Percentiles rank a stretch among this genome's conserved stretches.
phyloP scores from a whole-genome alignment of 768 basidiomycete species.

The Boletus patriciae region DNA sequence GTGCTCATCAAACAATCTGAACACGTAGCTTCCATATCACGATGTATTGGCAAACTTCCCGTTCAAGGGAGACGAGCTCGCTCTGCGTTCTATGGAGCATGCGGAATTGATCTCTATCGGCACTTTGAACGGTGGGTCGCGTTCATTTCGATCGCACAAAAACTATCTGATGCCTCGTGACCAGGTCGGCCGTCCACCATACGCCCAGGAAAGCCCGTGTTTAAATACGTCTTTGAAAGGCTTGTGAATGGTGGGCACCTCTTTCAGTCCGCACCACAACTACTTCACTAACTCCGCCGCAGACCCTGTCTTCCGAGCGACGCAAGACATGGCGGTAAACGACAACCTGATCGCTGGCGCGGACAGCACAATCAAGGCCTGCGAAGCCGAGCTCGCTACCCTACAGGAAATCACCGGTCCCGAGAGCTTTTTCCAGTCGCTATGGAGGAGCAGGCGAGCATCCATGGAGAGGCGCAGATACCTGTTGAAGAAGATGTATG shows the following conservation, averaged over 20 bases:
- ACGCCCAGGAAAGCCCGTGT: constrained; percentile 88
- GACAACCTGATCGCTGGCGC: constrained; percentile 58
- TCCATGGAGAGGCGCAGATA: constrained; percentile 62
- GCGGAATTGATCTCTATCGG: constrained; percentile 82
- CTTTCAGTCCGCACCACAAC: neutral
- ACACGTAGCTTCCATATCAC: constrained; percentile 70
- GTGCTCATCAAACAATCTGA: neutral
- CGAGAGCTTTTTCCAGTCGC: constrained; percentile 41
- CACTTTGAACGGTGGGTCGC: constrained; percentile 62
- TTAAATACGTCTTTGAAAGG: constrained; percentile 79
- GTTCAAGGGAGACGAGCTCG: constrained; percentile 87
- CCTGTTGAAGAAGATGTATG: constrained; percentile 72
- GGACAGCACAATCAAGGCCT: constrained; percentile 64
- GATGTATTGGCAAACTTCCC: constrained; percentile 79
- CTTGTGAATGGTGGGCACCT: constrained; percentile 65
- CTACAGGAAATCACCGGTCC: constrained; percentile 64
- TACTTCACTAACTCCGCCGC: neutral
- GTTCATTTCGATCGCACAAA: neutral
- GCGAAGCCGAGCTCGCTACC: constrained; percentile 72
- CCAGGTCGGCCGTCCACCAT: constrained; percentile 81
- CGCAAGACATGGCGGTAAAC: constrained; percentile 80
- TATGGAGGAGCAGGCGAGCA: constrained; percentile 49
- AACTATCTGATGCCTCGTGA: neutral
- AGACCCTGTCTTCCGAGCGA: constrained; percentile 80
- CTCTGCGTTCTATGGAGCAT: constrained; percentile 83